Evolutionary conservation across 2,329 filamentous ascomycete species (phyloP), one percentile per base, ranked within the genome.

Genomic region (Sporothrix globosa): DNA sequence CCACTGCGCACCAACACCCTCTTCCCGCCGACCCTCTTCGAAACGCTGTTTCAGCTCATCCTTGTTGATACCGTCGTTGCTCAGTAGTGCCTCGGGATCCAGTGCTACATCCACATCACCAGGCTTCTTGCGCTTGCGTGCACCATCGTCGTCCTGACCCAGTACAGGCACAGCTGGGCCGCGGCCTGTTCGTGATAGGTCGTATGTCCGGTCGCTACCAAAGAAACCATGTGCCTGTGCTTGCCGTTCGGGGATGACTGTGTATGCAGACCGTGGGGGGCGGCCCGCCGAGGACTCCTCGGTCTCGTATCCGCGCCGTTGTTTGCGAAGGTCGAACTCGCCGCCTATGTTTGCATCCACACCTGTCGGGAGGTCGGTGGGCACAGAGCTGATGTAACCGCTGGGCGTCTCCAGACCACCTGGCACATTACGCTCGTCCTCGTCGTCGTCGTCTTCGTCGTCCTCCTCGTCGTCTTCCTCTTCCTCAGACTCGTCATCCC

Each of bases 31-130:
- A 78, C 83, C 91, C 84, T 83, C 88, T 71, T 98, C 94, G 77
- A 96, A 99, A 77, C 90, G 87, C 76, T 87, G 89, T 79, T 87
- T 87, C 76, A 99, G 80, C 75, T 94, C 92, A 34, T 97, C 94
- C 79, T 95, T 97, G 80, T 87, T 91, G 76, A 98, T 85, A 58
- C 90, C 91, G 75, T 93, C 92, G 72, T 90, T 87, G 53, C 87
- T 85, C 74, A 88, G 88, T 72, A 99, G 80, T 50, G 91, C 86
- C 77, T 98, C 95, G 5, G 92, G 88, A 76, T 98, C 93, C 73
- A 99, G 88, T 30, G 93, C 92, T 39, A 98, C 91, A 75, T 99
- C 96, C 30, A 99, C 87, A 78, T 99, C 96, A 53, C 95, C 96
- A 4, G 92, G 94, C 86, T 97, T 97, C 88, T 98, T 99, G 76